Conservation (phyloP, 768 basidiomycete genomes). For the Collybiopsis confluens region DNA sequence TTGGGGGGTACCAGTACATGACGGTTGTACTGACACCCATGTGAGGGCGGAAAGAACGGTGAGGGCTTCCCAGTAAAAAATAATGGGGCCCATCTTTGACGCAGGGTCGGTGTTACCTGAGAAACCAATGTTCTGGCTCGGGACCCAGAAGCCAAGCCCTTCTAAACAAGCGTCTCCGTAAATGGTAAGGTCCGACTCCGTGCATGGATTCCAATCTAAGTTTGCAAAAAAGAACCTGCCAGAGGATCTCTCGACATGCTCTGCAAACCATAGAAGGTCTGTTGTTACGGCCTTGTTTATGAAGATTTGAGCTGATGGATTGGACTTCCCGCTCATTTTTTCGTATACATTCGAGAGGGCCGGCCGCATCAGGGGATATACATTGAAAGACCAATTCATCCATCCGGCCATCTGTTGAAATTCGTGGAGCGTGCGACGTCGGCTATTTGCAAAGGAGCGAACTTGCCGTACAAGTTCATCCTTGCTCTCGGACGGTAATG, state of each 20-base stretch:
- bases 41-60: slow-evolving; percentile 18
- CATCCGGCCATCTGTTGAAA: slow-evolving; percentile 19
- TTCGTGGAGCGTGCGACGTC: slow-evolving; percentile 2
- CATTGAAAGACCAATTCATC: slow-evolving; percentile 23
- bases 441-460: background rate
- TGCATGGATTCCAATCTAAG: slow-evolving; percentile 12
- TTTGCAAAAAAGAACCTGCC: slow-evolving; percentile 14
- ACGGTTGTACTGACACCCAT: background rate
- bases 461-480: slow-evolving; percentile 13
- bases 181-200: slow-evolving; percentile 1
- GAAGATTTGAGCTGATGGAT: slow-evolving; percentile 7
- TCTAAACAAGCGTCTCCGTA: background rate
- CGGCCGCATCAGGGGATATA: slow-evolving; percentile 19
- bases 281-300: slow-evolving; percentile 12
- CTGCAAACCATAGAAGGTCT: slow-evolving; percentile 18
- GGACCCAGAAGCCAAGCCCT: slow-evolving; percentile 10
- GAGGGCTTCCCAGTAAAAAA: slow-evolving; percentile 24
- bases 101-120: background rate
- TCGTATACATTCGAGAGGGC: slow-evolving; percentile 16
- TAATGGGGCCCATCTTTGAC: background rate
- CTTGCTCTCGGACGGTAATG: slow-evolving; percentile 11
- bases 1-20: no score
- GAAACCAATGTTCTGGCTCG: slow-evolving; percentile 12
- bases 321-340: slow-evolving; percentile 19
- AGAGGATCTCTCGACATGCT: slow-evolving; percentile 10